Conservation (phyloP, 2,329 filamentous ascomycete genomes). For the Dothidotthia symphoricarpi region DNA sequence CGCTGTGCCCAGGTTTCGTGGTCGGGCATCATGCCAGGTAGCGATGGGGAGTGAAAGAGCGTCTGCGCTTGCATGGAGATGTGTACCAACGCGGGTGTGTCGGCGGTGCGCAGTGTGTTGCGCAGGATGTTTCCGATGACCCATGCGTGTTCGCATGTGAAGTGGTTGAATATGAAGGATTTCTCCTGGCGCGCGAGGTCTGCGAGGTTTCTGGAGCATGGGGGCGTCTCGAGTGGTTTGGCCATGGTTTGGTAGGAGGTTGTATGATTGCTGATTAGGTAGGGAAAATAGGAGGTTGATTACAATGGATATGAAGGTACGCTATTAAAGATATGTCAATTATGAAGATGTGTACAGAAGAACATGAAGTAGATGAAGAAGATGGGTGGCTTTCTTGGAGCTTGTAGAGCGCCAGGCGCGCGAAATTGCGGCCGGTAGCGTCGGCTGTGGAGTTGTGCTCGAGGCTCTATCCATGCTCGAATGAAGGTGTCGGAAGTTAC, state of each 20-base stretch:
- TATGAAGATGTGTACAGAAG: no score
- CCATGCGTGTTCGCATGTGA: slow-evolving; percentile 65
- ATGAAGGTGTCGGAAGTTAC: no score
- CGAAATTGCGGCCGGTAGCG: no score
- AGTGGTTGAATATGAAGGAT: slow-evolving; percentile 51
- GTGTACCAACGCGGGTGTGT: slow-evolving; percentile 59
- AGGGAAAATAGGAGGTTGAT: no score
- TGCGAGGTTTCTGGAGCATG: slow-evolving; percentile 39
- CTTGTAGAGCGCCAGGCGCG: no score
- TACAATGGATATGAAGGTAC: no score
- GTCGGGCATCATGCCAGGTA: slow-evolving; percentile 67
- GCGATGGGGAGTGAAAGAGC: slow-evolving; percentile 68
- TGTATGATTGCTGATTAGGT: no score
- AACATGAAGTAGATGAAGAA: no score
- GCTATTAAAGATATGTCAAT: no score
- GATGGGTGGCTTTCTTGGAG: no score
- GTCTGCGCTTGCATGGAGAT: slow-evolving; percentile 63
- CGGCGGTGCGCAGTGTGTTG: slow-evolving; percentile 58
- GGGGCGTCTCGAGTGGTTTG: slow-evolving; percentile 19
- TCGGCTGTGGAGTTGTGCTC: no score
- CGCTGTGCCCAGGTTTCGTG: slow-evolving; percentile 63
- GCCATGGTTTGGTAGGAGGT: slow-evolving; percentile 3
- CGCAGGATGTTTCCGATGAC: slow-evolving; percentile 64
- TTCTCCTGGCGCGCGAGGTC: slow-evolving; percentile 45
- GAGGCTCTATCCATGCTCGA: no score